Percentiles rank a stretch among this genome's conserved stretches.
Conservation (phyloP, 148 eudicot genomes). For the Silene uniflora region DNA sequence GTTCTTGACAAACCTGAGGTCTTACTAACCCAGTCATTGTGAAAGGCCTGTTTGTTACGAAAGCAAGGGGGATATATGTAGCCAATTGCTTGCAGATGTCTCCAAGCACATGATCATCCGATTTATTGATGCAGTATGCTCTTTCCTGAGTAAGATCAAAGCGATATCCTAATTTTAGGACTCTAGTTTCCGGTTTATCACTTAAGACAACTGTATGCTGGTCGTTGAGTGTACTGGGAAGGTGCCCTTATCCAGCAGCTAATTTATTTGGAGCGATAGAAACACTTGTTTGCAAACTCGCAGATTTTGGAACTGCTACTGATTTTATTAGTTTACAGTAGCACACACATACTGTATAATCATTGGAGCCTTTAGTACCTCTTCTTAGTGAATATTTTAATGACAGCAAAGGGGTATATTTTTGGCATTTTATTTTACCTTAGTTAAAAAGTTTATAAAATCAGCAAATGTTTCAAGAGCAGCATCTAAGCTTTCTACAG, state of each 20-base stretch:
- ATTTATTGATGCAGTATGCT: slow-evolving; percentile 1
- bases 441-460: not conserved
- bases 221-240: not conserved
- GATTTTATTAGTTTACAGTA: not conserved
- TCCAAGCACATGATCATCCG: not conserved
- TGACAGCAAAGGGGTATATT: not conserved
- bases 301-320: not conserved
- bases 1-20: slow-evolving; percentile 3
- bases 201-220: not conserved
- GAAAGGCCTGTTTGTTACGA: not conserved
- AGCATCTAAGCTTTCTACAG: not conserved
- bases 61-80: not conserved
- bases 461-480: not conserved
- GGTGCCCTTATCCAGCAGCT: not conserved
- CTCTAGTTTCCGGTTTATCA: not conserved
- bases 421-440: too few relatives aligned
- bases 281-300: not conserved
- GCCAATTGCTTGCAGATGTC: slow-evolving; percentile 1
- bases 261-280: not conserved
- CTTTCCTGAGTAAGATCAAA: not conserved
- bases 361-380: not conserved
- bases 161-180: not conserved
- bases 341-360: not conserved
- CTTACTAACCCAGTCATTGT: slow-evolving; percentile 22
- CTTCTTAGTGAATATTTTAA: not conserved